phyloP scores from a whole-genome alignment of 305 asterid species.

The Fraxinus angustifolia region DNA sequence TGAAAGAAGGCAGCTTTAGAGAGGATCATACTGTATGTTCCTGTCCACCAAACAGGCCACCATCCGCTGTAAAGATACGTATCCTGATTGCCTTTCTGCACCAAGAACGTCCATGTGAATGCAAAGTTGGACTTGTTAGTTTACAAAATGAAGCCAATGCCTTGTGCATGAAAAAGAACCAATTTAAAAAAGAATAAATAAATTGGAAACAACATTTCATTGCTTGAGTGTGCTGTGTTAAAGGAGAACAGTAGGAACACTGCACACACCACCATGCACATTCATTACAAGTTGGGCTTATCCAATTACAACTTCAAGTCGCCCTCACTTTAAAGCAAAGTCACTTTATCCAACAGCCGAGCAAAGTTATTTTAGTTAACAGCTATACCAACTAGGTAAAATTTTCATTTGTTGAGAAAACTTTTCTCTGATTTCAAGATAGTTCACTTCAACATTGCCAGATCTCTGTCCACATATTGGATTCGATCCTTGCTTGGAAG shows the following conservation, averaged over 20 bases:
- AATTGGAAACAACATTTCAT: not conserved
- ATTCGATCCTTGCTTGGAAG: not conserved
- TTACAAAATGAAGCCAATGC: not conserved
- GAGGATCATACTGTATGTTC: constrained; percentile 76
- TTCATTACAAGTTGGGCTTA: constrained; percentile 2
- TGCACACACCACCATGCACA: not conserved
- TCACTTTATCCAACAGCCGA: not conserved
- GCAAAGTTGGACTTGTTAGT: not conserved
- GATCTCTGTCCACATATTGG: not conserved
- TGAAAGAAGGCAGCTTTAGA: constrained; percentile 85
- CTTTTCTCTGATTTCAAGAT: not conserved
- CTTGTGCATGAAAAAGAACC: not conserved
- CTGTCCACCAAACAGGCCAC: constrained; percentile 93
- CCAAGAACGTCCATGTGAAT: not conserved
- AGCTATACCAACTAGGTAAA: not conserved
- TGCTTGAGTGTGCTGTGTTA: constrained; percentile 3
- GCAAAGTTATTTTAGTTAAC: not conserved
- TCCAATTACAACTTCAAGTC: constrained; percentile 5
- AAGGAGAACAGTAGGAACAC: not conserved
- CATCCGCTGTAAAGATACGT: constrained; percentile 58
- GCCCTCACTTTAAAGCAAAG: not conserved
- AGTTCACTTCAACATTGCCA: not conserved
- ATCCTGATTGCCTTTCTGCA: constrained; percentile 45
- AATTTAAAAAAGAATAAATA: not conserved
- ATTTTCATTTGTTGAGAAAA: not conserved